Conservation (phyloP, 2,329 filamentous ascomycete species). For the Colletotrichum sp. region DNA sequence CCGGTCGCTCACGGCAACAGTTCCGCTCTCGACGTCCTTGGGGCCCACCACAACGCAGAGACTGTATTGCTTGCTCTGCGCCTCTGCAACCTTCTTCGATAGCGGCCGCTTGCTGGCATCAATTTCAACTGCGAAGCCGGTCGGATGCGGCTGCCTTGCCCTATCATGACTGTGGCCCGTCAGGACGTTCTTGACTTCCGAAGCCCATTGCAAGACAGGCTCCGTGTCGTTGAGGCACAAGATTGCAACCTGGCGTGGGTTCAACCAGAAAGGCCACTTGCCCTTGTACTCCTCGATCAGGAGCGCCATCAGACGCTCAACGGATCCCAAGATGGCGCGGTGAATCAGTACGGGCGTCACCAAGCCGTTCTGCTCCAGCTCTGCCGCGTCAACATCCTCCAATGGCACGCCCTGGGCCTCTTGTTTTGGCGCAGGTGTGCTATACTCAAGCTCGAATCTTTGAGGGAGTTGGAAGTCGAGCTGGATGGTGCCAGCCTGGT, state of each 20-base stretch:
- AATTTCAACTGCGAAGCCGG: constrained; percentile 71
- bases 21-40: constrained; percentile 62
- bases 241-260: constrained; percentile 77
- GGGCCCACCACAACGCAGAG: constrained; percentile 76
- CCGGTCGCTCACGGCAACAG: constrained; percentile 50
- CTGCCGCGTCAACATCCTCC: constrained; percentile 34
- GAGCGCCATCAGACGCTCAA: constrained; percentile 85
- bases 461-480: constrained; percentile 89
- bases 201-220: constrained; percentile 56
- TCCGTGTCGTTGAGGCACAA: constrained; percentile 72
- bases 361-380: constrained; percentile 53
- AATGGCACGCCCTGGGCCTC: constrained; percentile 56
- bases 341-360: constrained; percentile 82
- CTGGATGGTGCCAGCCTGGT: constrained; percentile 89
- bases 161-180: constrained; percentile 49
- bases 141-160: constrained; percentile 51
- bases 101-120: constrained; percentile 69
- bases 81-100: constrained; percentile 73
- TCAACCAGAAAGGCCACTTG: constrained; percentile 88
- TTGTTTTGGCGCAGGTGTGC: constrained; percentile 68
- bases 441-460: constrained; percentile 79
- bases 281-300: constrained; percentile 84
- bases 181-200: constrained; percentile 52
- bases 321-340: constrained; percentile 81
- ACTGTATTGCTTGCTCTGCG: constrained; percentile 75